A percentile compares a stretch with the other conserved stretches of the same genome.
phyloP scores from a whole-genome alignment of 2,329 filamentous ascomycete species.

The Xylaria sp. region DNA sequence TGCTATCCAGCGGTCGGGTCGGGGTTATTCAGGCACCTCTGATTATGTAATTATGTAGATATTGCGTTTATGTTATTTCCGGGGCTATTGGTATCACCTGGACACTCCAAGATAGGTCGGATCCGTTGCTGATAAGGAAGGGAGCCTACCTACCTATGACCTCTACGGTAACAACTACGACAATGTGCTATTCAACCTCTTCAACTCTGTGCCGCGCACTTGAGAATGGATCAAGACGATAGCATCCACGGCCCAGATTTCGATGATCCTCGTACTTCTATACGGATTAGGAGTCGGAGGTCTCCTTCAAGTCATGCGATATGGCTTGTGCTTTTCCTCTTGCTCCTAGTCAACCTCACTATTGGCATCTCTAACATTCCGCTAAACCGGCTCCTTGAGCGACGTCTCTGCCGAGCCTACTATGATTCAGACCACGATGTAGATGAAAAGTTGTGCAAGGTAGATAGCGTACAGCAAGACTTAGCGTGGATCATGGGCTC shows the following conservation, averaged over 20 bases:
- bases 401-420: conserved; percentile 61
- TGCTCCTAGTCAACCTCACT: conserved; percentile 59
- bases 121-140: background rate
- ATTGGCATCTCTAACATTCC: conserved; percentile 61
- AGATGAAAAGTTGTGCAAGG: conserved; percentile 64
- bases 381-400: conserved; percentile 58
- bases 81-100: background rate
- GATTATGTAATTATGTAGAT: background rate
- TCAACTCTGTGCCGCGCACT: background rate
- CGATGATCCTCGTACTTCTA: conserved; percentile 5
- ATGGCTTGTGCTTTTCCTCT: conserved; percentile 52
- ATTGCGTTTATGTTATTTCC: background rate
- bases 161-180: background rate
- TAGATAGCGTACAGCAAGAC: conserved; percentile 60
- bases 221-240: conserved; percentile 31
- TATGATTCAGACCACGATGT: conserved; percentile 57
- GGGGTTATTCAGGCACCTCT: background rate
- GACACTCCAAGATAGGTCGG: background rate
- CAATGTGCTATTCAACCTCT: no score
- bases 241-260: background rate
- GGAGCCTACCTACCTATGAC: background rate
- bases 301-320: conserved; percentile 23
- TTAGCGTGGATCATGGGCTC: conserved; percentile 64
- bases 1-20: background rate
- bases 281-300: background rate